These are phyloP conservation scores for Salix purpurea DNA, from an alignment of 345 rosid species.

Conservation along the genomic window DNA sequence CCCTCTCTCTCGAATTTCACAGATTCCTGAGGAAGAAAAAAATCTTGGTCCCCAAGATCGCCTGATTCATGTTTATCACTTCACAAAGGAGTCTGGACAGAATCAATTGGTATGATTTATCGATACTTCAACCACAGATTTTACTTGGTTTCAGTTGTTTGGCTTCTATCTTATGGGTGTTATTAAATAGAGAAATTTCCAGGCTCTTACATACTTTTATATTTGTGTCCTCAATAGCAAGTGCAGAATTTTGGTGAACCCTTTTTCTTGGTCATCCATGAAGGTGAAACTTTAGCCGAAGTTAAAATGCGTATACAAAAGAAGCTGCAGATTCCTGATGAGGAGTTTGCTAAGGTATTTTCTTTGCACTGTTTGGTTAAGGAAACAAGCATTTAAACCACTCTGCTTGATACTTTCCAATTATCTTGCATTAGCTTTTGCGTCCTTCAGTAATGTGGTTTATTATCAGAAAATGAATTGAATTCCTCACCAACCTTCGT, in stretches of 20 bases:
- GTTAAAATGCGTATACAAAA: conserved; percentile 81
- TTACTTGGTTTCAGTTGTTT: background rate
- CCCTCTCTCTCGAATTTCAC: background rate
- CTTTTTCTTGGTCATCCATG: conserved; percentile 87
- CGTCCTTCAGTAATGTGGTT: background rate
- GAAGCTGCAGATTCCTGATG: conserved; percentile 88
- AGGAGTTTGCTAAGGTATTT: conserved; percentile 88
- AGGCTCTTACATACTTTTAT: background rate
- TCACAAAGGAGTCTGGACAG: conserved; percentile 74
- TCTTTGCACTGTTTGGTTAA: background rate
- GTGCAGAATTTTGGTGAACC: conserved; percentile 96
- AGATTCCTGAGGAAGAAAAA: conserved; percentile 98
- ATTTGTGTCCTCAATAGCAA: conserved; percentile 44
- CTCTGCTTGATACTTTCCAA: too few relatives aligned
- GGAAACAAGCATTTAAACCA: background rate
- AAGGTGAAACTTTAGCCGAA: conserved; percentile 80
- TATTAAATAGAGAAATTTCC: background rate
- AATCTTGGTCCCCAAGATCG: conserved; percentile 87
- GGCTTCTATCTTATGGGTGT: background rate
- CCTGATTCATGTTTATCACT: conserved; percentile 87
- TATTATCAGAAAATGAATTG: background rate
- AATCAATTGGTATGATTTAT: conserved; percentile 49
- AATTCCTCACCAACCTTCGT: background rate
- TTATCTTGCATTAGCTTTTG: background rate
- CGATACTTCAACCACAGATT: background rate